phyloP scores from a whole-genome alignment of 768 basidiomycete species.

The Mycena haematopus region DNA sequence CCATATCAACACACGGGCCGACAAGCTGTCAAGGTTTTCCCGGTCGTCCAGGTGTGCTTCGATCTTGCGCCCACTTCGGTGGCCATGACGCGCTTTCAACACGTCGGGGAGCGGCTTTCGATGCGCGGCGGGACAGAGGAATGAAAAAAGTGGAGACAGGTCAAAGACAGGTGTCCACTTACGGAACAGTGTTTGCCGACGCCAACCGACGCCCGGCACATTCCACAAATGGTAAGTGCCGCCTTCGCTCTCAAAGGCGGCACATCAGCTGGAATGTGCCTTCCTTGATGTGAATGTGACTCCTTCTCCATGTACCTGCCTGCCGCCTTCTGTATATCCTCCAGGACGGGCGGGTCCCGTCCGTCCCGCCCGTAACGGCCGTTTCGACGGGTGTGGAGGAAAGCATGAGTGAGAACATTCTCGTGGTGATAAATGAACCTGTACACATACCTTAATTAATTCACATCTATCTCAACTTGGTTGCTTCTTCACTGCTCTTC shows the following conservation, averaged over 20 bases:
- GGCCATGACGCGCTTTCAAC: background rate
- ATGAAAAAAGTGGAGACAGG: background rate
- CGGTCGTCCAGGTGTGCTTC: background rate
- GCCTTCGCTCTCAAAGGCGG: background rate
- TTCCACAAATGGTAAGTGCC: background rate
- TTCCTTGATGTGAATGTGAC: background rate
- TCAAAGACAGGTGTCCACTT: too few species aligned
- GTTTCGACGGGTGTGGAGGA: too few species aligned
- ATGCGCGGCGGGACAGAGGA: background rate
- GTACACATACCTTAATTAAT: too few species aligned
- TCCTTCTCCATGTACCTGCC: background rate
- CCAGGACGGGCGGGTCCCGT: too few species aligned
- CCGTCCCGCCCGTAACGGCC: too few species aligned
- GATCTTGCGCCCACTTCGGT: background rate
- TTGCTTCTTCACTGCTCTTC: too few species aligned
- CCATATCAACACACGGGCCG: too few species aligned
- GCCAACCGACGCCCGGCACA: background rate
- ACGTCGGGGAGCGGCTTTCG: background rate
- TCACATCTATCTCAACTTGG: too few species aligned
- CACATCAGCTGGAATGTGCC: background rate
- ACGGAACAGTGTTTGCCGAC: background rate
- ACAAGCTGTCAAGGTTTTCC: too few species aligned
- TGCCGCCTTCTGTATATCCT: background rate
- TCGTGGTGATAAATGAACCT: too few species aligned
- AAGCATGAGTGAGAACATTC: too few species aligned